phyloP scores from a whole-genome alignment of 1,284 basidiomycete genomes.

The Meira nashicola region DNA sequence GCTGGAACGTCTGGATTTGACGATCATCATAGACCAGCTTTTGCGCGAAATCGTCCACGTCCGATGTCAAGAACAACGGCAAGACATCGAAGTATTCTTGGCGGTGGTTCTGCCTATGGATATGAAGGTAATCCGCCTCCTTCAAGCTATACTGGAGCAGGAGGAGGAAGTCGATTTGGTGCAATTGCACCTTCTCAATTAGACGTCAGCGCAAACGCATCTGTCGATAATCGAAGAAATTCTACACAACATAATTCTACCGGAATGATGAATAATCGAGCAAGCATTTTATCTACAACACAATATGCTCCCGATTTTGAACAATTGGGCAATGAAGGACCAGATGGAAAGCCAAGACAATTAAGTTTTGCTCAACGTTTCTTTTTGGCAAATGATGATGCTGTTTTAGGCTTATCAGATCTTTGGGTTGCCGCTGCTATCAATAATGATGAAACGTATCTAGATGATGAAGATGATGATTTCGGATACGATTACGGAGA shows the following conservation, averaged over 20 bases:
- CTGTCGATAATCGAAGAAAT: neutral
- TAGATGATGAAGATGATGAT: constrained; percentile 38
- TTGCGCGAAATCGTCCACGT: constrained; percentile 10
- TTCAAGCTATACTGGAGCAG: too few species aligned
- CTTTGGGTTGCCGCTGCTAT: constrained; percentile 89
- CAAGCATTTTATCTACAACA: constrained; percentile 8
- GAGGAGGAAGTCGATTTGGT: neutral
- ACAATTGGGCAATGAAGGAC: constrained; percentile 22
- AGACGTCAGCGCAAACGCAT: neutral
- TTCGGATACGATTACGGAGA: constrained; percentile 63
- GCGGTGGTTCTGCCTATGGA: constrained; percentile 38
- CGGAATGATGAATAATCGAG: neutral
- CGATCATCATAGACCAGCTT: constrained; percentile 12
- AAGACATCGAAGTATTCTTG: constrained; percentile 31
- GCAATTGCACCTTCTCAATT: too few species aligned
- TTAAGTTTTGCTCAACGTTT: constrained; percentile 66
- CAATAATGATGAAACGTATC: constrained; percentile 67
- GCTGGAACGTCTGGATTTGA: constrained; percentile 34
- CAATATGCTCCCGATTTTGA: constrained; percentile 47
- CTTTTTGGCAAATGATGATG: constrained; percentile 71
- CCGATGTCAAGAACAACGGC: constrained; percentile 34
- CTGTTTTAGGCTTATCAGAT: constrained; percentile 80
- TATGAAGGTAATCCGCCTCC: constrained; percentile 13
- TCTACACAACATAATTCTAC: neutral
- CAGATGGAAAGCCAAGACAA: neutral